phyloP scores from a whole-genome alignment of 768 basidiomycete species.

The Suillus weaverae region DNA sequence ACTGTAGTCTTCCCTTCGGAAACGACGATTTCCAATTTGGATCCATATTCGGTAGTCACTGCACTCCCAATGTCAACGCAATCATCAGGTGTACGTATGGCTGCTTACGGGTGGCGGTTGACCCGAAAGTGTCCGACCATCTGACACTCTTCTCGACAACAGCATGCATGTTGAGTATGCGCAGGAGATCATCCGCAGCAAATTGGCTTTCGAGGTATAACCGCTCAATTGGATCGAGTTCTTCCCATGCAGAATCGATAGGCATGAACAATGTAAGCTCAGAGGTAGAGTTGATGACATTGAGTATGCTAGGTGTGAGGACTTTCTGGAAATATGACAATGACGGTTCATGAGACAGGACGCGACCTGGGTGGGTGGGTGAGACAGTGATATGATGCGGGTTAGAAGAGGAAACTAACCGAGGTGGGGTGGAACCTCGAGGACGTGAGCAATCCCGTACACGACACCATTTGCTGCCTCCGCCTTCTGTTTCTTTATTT shows the following conservation, averaged over 20 bases:
- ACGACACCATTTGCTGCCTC: conserved; percentile 77
- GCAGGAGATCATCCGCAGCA: conserved; percentile 74
- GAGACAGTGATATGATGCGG: conserved; percentile 3
- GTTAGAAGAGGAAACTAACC: conserved; percentile 45
- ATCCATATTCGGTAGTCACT: conserved; percentile 76
- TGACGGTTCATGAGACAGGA: conserved; percentile 57
- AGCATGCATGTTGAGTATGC: conserved; percentile 79
- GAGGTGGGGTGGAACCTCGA: conserved; percentile 73
- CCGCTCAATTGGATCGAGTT: conserved; percentile 73
- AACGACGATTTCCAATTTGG: conserved; percentile 59
- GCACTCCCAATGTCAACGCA: conserved; percentile 1
- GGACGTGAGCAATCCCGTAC: conserved; percentile 70
- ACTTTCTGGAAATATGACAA: conserved; percentile 77
- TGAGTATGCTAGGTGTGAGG: conserved; percentile 56
- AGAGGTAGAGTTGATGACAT: conserved; percentile 61
- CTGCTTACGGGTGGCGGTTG: conserved; percentile 53
- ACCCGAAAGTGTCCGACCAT: conserved; percentile 65
- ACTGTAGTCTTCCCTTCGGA: conserved; percentile 54
- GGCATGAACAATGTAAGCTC: conserved; percentile 90
- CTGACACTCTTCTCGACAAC: conserved; percentile 57
- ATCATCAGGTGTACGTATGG: too few species aligned
- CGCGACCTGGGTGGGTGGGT: conserved; percentile 45
- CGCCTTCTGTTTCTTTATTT: conserved; percentile 56
- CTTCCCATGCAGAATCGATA: conserved; percentile 79
- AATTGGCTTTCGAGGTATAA: conserved; percentile 88